Percentiles rank a stretch among this genome's conserved stretches.
phyloP scores from a whole-genome alignment of 306 rosid species.

The Castanea crenata region DNA sequence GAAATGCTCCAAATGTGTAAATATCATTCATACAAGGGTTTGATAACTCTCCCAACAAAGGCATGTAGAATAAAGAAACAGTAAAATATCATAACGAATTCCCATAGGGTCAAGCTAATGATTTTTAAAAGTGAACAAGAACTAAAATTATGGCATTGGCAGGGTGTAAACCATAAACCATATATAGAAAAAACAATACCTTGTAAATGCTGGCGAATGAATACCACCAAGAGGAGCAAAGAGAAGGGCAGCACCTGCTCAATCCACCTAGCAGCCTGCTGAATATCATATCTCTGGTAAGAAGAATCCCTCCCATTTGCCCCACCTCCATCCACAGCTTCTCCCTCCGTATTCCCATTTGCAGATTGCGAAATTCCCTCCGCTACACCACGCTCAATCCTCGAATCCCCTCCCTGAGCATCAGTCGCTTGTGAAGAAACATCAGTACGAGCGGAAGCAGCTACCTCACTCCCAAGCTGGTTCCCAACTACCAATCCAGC shows the following conservation, averaged over 20 bases:
- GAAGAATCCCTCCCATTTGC: constrained; percentile 84
- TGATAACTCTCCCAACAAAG: not conserved
- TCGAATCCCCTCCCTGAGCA: constrained; percentile 31
- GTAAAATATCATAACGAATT: not conserved
- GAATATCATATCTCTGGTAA: constrained; percentile 94
- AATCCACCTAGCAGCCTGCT: constrained; percentile 97
- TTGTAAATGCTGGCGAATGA: constrained; percentile 97
- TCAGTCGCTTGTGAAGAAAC: constrained; percentile 29
- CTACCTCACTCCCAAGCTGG: constrained; percentile 34
- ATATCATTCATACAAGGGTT: not conserved
- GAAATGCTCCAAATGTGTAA: not conserved
- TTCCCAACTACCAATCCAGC: constrained; percentile 55
- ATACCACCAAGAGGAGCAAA: constrained; percentile 91
- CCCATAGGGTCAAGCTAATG: not conserved
- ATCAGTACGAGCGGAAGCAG: constrained; percentile 29
- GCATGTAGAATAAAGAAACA: not conserved
- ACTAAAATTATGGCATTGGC: not conserved
- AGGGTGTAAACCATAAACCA: not conserved
- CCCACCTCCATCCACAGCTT: constrained; percentile 48
- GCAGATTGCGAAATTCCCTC: constrained; percentile 50
- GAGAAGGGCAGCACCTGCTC: constrained; percentile 93
- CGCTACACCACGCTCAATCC: constrained; percentile 33
- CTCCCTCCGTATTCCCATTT: constrained; percentile 41
- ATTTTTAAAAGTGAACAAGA: not conserved
- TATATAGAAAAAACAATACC: constrained; percentile 39